Evolutionary conservation across 352 stramenopile species (phyloP), one percentile per base, ranked within the genome.

Genomic region (Phytophthora kernoviae): DNA sequence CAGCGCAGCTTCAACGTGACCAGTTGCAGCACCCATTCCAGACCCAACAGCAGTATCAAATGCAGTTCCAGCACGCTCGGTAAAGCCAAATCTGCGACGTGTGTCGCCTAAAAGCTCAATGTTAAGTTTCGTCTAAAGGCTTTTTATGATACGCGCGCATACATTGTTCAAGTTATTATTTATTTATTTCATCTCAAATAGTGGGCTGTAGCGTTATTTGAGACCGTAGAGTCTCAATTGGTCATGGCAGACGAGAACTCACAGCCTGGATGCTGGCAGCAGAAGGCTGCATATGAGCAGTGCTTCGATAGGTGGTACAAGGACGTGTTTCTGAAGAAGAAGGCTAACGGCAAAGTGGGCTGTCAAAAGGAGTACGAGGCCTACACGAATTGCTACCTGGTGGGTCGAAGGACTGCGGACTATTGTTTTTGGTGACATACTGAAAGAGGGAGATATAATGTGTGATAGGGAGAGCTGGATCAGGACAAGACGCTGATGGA

Each of bases 301-400:
- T 95, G 86, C 75, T 95, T 95, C 70, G 86, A 95, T 58, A 73
- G 81, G 66, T 95, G 86, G 86, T 95, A 93, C 69, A 90, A 83
- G 44, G 72, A 93, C 33, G 74, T 93, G 24, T 95, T 95, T 56
- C 66, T 95, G 17, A 81, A 91, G 72, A 70, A 90, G 41, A 93
- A 91, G 54, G 84, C 80, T 30, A 47, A 87, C 30, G 82, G 81
- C 49, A 63, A 86, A 54, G 63, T 92, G 12, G 86, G 86, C 47
- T 95, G 86, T 45, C 71, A 89, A 57, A 73, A 90, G 34, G 81
- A 93, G 68, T 95, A 95, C 71, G 78, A 88, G 37, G 76, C 77
- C 6, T 95, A 95, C 58, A 76, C 59, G 41, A 72, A 75, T 18
- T 95, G 84, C 72, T 91, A 84, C 42, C 46, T 85, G 79, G 84